Evolutionary conservation across 495 filamentous ascomycete species (phyloP), one percentile per base, ranked within the genome.

Genomic region (Podospora conica): DNA sequence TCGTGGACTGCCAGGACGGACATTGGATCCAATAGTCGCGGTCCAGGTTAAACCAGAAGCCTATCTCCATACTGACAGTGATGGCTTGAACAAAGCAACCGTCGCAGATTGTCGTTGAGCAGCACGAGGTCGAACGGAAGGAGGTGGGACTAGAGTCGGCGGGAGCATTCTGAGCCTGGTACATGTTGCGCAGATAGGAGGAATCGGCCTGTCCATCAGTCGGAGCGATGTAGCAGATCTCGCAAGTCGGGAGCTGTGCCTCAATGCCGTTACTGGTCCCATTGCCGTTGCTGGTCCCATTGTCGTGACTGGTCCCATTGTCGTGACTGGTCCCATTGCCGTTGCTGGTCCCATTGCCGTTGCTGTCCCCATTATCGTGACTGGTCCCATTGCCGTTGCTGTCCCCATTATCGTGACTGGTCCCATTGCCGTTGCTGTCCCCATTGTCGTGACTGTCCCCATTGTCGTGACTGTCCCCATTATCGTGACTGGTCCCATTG

Each of bases 1-100:
- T 33, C 8, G 27, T 24, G 29, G 31, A 29, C 56, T 12, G 61
- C 69, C 23, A 29, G 21, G 48, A 31, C 5, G 66, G 69, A 23
- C 69, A 71, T 53, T 18, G 15, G 22, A 66, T 31, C 69, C 66
- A 71, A n/a, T 23, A 15, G 1, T 56, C 23, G 24, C 12, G 64
- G n/a, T 55, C 63, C 21, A 68, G 63, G 20, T 60, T 31, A n/a
- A 60, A 28, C 69, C 69, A 71, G 57, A 58, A 71, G 40, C 62
- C 66, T 8, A 15, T 59, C 12, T 4, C 20, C 21, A 71, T 58
- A 12, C 53, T 53, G 2, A 27, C 11, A 23, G 25, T 15, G 10
- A 68, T 20, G 22, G 48, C 55, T 1, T 11, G n/a, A 7, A 53
- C 18, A 12, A 64, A 63, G 21, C 69, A 71, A 10, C 25, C 7